Evolutionary conservation across 2,329 filamentous ascomycete genomes (phyloP).

Genomic region (Byssothecium circinans): DNA sequence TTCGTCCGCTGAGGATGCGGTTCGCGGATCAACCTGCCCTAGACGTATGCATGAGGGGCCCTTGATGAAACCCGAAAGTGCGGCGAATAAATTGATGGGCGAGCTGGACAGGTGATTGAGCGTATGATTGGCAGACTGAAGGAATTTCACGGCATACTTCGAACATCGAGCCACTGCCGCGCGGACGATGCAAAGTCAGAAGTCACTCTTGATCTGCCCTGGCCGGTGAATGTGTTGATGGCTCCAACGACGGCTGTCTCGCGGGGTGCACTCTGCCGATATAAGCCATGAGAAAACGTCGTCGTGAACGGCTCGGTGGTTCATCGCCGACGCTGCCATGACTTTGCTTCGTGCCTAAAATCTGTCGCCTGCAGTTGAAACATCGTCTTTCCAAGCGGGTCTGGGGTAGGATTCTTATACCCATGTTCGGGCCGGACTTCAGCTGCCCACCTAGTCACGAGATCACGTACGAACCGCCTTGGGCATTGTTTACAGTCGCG

Average conservation of each 20-base stretch:
- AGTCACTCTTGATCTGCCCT: background rate
- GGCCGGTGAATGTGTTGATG: background rate
- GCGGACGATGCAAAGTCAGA: background rate
- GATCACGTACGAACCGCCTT: conserved; percentile 31
- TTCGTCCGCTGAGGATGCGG: background rate
- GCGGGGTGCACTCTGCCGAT: background rate
- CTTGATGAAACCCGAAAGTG: conserved; percentile 4
- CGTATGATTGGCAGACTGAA: background rate
- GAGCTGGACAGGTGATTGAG: background rate
- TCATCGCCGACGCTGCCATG: background rate
- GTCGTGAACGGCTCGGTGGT: background rate
- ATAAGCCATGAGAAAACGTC: background rate
- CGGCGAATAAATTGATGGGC: conserved; percentile 2
- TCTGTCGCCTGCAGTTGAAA: conserved; percentile 26
- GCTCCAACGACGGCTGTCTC: conserved; percentile 5
- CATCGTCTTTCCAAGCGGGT: conserved; percentile 26
- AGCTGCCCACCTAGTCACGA: conserved; percentile 31
- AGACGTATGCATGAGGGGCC: background rate
- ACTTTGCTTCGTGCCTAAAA: conserved; percentile 1
- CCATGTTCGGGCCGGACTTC: conserved; percentile 11
- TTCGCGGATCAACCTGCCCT: conserved; percentile 6
- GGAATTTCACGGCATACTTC: background rate
- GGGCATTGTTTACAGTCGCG: conserved; percentile 41
- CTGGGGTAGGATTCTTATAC: conserved; percentile 30
- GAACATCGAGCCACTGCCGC: background rate